A percentile compares a stretch with the other conserved stretches of the same genome.
phyloP scores from a whole-genome alignment of 1,284 basidiomycete species.

The Malassezia furfur region DNA sequence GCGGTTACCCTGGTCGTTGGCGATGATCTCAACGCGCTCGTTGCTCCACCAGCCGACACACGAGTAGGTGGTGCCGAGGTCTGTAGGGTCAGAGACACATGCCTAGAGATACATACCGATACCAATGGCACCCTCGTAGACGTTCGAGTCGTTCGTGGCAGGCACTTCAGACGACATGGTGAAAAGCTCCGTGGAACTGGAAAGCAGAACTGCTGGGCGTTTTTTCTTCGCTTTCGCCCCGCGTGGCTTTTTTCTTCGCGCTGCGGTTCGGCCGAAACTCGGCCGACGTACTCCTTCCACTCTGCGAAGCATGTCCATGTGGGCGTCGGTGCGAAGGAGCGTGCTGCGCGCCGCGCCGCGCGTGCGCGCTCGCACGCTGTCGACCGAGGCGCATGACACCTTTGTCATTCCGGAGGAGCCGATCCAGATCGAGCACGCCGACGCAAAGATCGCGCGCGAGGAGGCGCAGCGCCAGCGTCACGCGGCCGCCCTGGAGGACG shows the following conservation, averaged over 20 bases:
- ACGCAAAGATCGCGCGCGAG: slow-evolving; percentile 3
- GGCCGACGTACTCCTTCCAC: slow-evolving; percentile 9
- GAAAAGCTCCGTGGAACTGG: slow-evolving; percentile 28
- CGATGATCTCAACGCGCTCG: slow-evolving; percentile 47
- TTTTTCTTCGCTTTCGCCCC: slow-evolving; percentile 12
- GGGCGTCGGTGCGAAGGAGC: neutral
- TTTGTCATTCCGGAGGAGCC: slow-evolving; percentile 19
- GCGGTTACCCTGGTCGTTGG: slow-evolving; percentile 71
- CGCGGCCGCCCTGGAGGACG: neutral
- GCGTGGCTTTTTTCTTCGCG: slow-evolving; percentile 4
- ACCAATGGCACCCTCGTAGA: slow-evolving; percentile 91
- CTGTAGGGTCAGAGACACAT: slow-evolving; percentile 6
- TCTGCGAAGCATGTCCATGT: neutral
- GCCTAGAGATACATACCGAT: slow-evolving; percentile 55
- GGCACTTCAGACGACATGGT: slow-evolving; percentile 46
- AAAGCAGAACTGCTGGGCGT: neutral
- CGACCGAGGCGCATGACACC: neutral
- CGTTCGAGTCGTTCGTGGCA: slow-evolving; percentile 58
- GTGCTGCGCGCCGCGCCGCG: slow-evolving; percentile 6
- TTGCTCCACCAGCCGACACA: slow-evolving; percentile 52
- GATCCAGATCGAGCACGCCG: slow-evolving; percentile 5
- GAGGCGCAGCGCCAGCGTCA: neutral
- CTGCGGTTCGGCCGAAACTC: slow-evolving; percentile 13
- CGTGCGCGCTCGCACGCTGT: neutral
- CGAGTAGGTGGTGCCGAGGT: slow-evolving; percentile 72